Evolutionary conservation across 1,284 basidiomycete species (phyloP).

Genomic region (Volvariella surrecta): DNA sequence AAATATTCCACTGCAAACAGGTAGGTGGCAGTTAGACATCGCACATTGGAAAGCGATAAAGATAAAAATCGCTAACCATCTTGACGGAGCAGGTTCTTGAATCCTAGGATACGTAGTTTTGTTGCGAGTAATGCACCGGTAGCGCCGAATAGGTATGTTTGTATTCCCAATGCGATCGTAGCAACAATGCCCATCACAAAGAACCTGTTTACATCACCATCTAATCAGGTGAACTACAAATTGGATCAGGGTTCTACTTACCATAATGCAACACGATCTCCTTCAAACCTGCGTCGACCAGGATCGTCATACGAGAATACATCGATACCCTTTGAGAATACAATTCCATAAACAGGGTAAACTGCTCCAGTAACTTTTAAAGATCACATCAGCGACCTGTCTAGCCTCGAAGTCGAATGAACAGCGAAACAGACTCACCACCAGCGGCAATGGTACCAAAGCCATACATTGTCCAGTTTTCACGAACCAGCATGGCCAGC

Average conservation of each 20-base stretch:
- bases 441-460: conserved; percentile 48
- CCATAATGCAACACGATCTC: conserved; percentile 68
- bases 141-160: conserved; percentile 62
- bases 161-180: conserved; percentile 49
- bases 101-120: conserved; percentile 60
- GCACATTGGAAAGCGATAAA: too few relatives aligned
- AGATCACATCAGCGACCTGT: neutral
- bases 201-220: conserved; percentile 24
- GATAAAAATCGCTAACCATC: conserved; percentile 57
- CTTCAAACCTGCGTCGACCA: conserved; percentile 37
- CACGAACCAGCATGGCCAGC: conserved; percentile 61
- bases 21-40: neutral
- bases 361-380: conserved; percentile 59
- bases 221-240: too few relatives aligned
- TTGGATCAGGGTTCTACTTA: conserved; percentile 14
- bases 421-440: conserved; percentile 25
- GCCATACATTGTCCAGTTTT: conserved; percentile 45
- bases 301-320: conserved; percentile 45
- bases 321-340: conserved; percentile 63
- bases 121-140: conserved; percentile 62
- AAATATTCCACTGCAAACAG: conserved; percentile 69
- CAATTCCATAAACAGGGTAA: conserved; percentile 81
- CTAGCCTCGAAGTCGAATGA: conserved; percentile 19
- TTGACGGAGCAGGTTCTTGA: conserved; percentile 74
- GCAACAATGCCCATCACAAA: conserved; percentile 81